Percentiles rank a stretch among this genome's conserved stretches.
Evolutionary conservation across 1,284 basidiomycete species (phyloP).

Genomic region (Heterobasidion irregulare): DNA sequence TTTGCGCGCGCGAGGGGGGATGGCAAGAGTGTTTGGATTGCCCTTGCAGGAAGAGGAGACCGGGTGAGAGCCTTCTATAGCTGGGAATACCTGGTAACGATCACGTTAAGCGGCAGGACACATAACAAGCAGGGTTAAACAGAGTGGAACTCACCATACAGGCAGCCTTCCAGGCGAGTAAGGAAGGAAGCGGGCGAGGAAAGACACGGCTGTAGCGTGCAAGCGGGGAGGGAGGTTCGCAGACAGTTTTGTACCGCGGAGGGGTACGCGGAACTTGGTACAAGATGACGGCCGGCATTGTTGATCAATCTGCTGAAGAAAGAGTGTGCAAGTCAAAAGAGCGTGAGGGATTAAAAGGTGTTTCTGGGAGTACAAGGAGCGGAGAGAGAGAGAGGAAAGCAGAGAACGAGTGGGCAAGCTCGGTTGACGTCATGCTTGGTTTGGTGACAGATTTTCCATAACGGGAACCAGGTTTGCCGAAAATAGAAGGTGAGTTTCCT

Average conservation of each 20-base stretch:
- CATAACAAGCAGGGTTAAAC: not conserved
- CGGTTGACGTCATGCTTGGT: no score
- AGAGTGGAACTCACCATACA: not conserved
- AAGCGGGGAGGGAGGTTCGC: constrained; percentile 2
- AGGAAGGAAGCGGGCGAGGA: not conserved
- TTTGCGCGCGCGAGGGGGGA: no score
- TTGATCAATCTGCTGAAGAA: not conserved
- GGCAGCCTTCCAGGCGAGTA: constrained; percentile 1
- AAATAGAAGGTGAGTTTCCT: not conserved
- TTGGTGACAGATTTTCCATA: no score
- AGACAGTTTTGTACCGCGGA: not conserved
- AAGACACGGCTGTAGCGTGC: not conserved
- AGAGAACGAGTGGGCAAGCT: no score
- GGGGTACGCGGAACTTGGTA: constrained; percentile 2
- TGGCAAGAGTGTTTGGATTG: not conserved
- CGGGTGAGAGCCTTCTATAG: not conserved
- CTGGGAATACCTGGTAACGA: not conserved
- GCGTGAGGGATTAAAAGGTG: not conserved
- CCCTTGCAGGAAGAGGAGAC: not conserved
- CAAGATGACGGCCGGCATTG: not conserved
- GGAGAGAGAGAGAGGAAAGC: not conserved
- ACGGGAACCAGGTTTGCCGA: not conserved
- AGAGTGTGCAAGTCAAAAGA: no score
- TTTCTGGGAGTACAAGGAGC: not conserved
- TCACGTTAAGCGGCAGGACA: not conserved